Evolutionary conservation across 2,329 filamentous ascomycete genomes (phyloP).

Genomic region (Hymenoscyphus repandus): DNA sequence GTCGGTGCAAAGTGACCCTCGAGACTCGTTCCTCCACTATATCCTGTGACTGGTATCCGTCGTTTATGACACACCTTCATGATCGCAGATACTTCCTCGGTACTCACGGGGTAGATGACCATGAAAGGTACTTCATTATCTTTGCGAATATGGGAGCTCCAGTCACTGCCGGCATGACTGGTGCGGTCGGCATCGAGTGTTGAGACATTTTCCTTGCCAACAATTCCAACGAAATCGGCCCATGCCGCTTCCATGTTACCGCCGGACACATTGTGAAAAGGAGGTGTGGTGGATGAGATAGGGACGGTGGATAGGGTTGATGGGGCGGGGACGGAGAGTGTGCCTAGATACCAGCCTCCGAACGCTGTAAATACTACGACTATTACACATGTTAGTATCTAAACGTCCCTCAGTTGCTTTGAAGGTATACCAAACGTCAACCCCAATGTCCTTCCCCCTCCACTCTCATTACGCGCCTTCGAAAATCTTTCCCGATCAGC

Average conservation of each 20-base stretch:
- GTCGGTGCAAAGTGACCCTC: slow-evolving; percentile 88
- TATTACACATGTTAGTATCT: slow-evolving; percentile 10
- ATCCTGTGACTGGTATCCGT: slow-evolving; percentile 78
- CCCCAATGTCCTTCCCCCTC: slow-evolving; percentile 42
- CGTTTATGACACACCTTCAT: slow-evolving; percentile 84
- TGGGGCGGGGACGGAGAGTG: slow-evolving; percentile 45
- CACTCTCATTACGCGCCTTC: slow-evolving; percentile 34
- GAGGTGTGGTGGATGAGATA: slow-evolving; percentile 44
- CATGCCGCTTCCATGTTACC: slow-evolving; percentile 64
- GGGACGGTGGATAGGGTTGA: slow-evolving; percentile 55
- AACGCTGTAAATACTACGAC: slow-evolving; percentile 26
- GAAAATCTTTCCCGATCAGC: slow-evolving; percentile 48
- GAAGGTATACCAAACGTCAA: slow-evolving; percentile 47
- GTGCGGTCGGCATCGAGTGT: slow-evolving; percentile 51
- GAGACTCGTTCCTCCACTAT: slow-evolving; percentile 81
- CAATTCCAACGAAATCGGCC: slow-evolving; percentile 61
- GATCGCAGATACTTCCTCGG: slow-evolving; percentile 77
- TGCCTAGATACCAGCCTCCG: slow-evolving; percentile 51
- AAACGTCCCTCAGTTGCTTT: not conserved
- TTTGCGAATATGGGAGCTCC: slow-evolving; percentile 53
- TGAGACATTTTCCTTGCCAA: slow-evolving; percentile 61
- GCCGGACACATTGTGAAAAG: slow-evolving; percentile 52
- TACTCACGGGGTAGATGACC: slow-evolving; percentile 70
- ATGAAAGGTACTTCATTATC: slow-evolving; percentile 54
- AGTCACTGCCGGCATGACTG: slow-evolving; percentile 54